phyloP scores from a whole-genome alignment of 73 alveolate genomes.

The Symbiodinium natans region DNA sequence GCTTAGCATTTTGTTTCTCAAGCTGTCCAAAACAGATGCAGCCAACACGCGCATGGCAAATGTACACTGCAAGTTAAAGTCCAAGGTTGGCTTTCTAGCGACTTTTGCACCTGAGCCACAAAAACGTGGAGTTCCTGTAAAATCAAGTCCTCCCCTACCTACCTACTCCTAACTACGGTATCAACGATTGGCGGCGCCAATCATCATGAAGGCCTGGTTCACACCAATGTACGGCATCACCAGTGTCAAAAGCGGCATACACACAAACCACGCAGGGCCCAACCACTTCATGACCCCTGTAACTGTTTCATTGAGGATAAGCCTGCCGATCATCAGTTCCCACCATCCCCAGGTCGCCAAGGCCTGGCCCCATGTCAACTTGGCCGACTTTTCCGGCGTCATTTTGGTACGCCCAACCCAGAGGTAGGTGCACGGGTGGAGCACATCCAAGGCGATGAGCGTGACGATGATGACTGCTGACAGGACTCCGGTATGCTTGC shows the following conservation, averaged over 20 bases:
- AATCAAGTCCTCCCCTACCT: not conserved
- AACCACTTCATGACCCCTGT: conserved; percentile 87
- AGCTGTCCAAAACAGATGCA: not conserved
- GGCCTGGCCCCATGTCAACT: conserved; percentile 82
- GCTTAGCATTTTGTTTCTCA: not conserved
- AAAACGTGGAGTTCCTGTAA: not conserved
- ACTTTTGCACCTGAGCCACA: conserved; percentile 6
- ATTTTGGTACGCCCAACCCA: conserved; percentile 89
- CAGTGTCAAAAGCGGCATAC: conserved; percentile 85
- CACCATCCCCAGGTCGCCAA: conserved; percentile 72
- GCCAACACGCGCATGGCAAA: not conserved
- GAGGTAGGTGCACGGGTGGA: conserved; percentile 88
- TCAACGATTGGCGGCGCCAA: conserved; percentile 35
- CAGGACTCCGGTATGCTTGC: conserved; percentile 78
- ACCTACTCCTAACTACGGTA: not conserved
- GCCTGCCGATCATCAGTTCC: conserved; percentile 70
- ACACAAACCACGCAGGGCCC: conserved; percentile 87
- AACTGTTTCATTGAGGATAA: conserved; percentile 62
- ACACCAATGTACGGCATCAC: conserved; percentile 93
- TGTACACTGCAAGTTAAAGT: not conserved
- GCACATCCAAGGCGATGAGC: conserved; percentile 87
- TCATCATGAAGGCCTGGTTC: conserved; percentile 75
- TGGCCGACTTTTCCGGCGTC: conserved; percentile 47
- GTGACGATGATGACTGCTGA: conserved; percentile 90
- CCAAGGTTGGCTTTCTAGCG: not conserved